These are phyloP conservation scores for Heritiera fomes DNA, from an alignment of 345 rosid species.

Conservation along the genomic window DNA sequence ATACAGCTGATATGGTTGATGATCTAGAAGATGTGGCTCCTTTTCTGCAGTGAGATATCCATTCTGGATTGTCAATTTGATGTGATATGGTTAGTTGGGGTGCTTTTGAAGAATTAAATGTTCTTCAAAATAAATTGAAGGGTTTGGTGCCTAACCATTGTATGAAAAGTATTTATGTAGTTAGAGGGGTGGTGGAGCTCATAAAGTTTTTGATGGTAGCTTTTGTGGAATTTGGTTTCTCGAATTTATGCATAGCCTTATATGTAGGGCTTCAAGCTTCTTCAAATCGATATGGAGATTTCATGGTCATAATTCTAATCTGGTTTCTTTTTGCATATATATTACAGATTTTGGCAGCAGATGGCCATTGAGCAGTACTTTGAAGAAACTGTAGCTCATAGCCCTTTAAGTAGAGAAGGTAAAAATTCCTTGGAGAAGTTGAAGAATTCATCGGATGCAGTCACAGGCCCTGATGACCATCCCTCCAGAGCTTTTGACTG, in stretches of 20 bases:
- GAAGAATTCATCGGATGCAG: slow-evolving; percentile 20
- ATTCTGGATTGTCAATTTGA: background rate
- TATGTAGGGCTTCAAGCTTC: background rate
- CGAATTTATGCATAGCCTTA: background rate
- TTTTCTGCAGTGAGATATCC: background rate
- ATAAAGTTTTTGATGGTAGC: background rate
- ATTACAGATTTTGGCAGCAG: slow-evolving; percentile 26
- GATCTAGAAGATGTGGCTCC: background rate
- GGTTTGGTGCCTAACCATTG: slow-evolving; percentile 2
- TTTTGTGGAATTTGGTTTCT: background rate
- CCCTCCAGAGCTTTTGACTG: slow-evolving; percentile 54
- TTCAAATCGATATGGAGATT: background rate
- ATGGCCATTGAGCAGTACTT: slow-evolving; percentile 38
- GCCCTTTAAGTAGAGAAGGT: slow-evolving; percentile 34
- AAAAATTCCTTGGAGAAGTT: slow-evolving; percentile 32
- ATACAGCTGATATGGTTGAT: too few relatives aligned
- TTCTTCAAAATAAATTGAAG: background rate
- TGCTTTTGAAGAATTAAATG: background rate
- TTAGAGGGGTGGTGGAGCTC: slow-evolving; percentile 11
- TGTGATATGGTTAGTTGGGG: background rate
- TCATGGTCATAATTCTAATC: background rate
- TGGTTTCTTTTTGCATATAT: background rate
- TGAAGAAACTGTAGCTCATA: slow-evolving; percentile 35
- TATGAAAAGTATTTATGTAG: slow-evolving; percentile 19
- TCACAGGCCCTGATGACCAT: slow-evolving; percentile 29